Evolutionary conservation across 805 yeast species (phyloP), one percentile per base, ranked within the genome.

Genomic region (Priceomyces haplophilus): DNA sequence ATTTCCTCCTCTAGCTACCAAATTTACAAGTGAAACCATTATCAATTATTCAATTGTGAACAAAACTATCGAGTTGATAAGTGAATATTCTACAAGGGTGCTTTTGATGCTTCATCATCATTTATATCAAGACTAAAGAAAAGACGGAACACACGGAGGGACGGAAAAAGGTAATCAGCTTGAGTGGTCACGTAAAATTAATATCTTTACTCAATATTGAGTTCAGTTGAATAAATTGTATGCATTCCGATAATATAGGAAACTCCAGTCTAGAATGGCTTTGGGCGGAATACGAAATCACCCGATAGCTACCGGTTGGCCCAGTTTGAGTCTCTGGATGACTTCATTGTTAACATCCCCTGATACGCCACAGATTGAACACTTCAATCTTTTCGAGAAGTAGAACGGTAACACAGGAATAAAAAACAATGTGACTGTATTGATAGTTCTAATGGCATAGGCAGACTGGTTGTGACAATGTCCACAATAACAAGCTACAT

Each of bases 401-500:
- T 69, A 75, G 33, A 78, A 57, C 3, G 84, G 84, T 3, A 79
- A 49, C 11, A 79, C 52, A 1, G 84, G 84, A 21, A 79, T 61
- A 50, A 76, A 78, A 66, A 77, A 79, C 7, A 79, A 40, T 0
- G 81, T 67, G 29, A 80, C 67, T 54, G 78, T 75, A 51, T 79
- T 77, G 48, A 71, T 73, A 36, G 79, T 65, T 47, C 78, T 72
- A 7, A 78, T 64, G 0, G 83, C 79, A 40, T 62, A 58, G 3
- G 78, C 85, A 20, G 78, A 65, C 43, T 67, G 66, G 54, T 80
- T 80, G 51, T 79, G 82, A 49, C 86, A 80, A 46, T 76, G 71
- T 15, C 81, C 79, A 52, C 86, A 80, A 45, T 70, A 73, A 43
- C 69, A 64, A 6, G 55, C 39, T n/a, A 65, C 46, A 40, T 56